These are phyloP conservation scores for Emmonsiellopsis sp. DNA, from an alignment of 2,329 filamentous ascomycete species.

Conservation along the genomic window DNA sequence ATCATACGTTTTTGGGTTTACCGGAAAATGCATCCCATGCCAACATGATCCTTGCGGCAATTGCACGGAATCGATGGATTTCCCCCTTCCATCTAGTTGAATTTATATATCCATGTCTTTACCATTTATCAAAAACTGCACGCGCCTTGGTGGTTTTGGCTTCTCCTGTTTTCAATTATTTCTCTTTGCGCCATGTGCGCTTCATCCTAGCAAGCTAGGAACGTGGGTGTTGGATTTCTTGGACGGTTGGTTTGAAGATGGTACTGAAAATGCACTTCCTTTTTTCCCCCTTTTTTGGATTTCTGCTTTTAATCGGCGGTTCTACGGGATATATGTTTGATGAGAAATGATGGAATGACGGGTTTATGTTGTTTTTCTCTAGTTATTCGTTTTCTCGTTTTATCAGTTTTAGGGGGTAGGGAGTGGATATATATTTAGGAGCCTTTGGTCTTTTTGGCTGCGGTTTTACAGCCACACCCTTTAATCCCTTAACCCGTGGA, in stretches of 20 bases:
- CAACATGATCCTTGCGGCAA: constrained; percentile 6
- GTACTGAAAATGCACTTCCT: background rate
- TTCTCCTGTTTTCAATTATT: background rate
- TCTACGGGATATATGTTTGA: background rate
- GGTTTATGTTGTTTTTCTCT: background rate
- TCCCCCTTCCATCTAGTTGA: background rate
- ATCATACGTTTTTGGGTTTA: constrained; percentile 3
- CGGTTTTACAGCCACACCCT: no score
- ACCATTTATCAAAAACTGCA: no score
- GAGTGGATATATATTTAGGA: no score
- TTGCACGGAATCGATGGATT: background rate
- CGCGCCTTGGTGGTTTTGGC: no score
- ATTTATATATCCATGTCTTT: background rate
- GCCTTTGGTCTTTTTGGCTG: no score
- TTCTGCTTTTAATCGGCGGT: background rate
- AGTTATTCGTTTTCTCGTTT: background rate
- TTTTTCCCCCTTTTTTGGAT: background rate
- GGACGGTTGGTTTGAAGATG: no score
- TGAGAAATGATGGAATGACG: background rate
- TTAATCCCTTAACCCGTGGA: no score
- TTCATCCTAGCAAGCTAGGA: no score
- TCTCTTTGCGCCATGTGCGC: no score
- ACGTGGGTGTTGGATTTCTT: no score
- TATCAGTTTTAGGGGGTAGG: no score
- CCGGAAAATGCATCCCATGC: constrained; percentile 4